Evolutionary conservation across 2,329 filamentous ascomycete genomes (phyloP), one percentile per base, ranked within the genome.

Genomic region (Tolypocladium ovalisporum): DNA sequence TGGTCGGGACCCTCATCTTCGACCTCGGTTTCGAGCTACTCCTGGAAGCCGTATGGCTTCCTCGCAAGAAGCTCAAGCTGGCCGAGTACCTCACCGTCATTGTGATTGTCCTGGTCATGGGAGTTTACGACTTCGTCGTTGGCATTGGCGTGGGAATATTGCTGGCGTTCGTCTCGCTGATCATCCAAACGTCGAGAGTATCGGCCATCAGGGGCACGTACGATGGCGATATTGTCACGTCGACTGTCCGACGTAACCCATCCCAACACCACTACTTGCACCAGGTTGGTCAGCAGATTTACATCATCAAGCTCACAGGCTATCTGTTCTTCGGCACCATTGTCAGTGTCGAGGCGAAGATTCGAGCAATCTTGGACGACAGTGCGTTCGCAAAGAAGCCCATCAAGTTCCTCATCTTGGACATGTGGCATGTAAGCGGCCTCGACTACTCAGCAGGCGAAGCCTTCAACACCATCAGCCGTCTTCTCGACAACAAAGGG

Each of bases 241-340:
- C 94, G 1, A 97, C 94, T 0, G 94, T 99, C 34, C 83, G 94
- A 56, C 85, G 94, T 56, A 96, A 96, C 63, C 89, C 90, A 0
- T 86, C 91, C 4, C 94, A 99, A 65, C 87, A 92, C 59, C 85
- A 88, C 59, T 99, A 94, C 67, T 77, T 99, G 4, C 86, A 86
- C 60, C 82, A 93, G 62, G 92, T 94, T 19, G 92, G 93, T 3
- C 82, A 84, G 36, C 94, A 99, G 69, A 94, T 95, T 37, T 88
- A 89, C 58, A 86, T 97, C 54, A 88, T 96, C 66, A 97, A 97
- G 71, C 80, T 99, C 19, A 87, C 89, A 0, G 93, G 94, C 0
- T 97, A 93, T 67, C 82, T 99, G n/a, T 99, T 99, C 77, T 99
- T 99, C 64, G 94, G 94, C 19, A 97, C 92, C 3, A 96, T 99